Base-by-base conservation (phyloP, 805 yeast genomes). In the Komagataella kurtzmanii region DNA sequence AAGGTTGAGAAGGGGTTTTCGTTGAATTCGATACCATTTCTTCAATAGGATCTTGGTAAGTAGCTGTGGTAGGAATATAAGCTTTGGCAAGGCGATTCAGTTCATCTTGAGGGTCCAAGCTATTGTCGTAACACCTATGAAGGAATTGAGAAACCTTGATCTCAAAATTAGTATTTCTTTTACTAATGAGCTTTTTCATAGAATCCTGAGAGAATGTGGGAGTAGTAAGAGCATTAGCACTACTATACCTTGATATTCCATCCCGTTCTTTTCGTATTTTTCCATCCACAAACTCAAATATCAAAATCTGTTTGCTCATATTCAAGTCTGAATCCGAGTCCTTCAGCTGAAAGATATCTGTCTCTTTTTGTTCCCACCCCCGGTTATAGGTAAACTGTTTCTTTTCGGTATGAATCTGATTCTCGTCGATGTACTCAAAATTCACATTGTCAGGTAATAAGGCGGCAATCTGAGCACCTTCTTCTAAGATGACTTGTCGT, bases 211-310 rank as follows among this genome's bases (percentile, higher is more conserved):
- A 66, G 54, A 79, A 75, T 2, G 70, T 72, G 1, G 81, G 80
- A 17, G 77, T 55, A 48, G 68, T 30, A 14, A 30, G 40, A 14
- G 40, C 40, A 30, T 30, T 30, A 30, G 12, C 40, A 30, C 40
- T 30, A 3, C 40, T 30, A 10, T 30, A 19, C 69, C 49, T 74
- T 76, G 5, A 74, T 66, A 50, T 62, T 70, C 56, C 60, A 69
- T 3, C 70, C 62, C 12, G 69, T 59, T 67, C 64, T 75, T 70
- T 76, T 59, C 69, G 57, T 59, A 75, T 61, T 53, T 74, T 71
- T 12, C 85, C 86, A 63, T 90, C 96, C 17, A 79, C 72, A 63
- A 90, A 87, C 56, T 85, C 90, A 60, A 90, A 85, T 1, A 87
- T 71, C 24, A 90, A 68, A 7, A 86, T 59, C 56, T 83, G 89